Evolutionary conservation across 2,329 filamentous ascomycete genomes (phyloP), one percentile per base, ranked within the genome.

Genomic region (Scortechinia acanthostroma): DNA sequence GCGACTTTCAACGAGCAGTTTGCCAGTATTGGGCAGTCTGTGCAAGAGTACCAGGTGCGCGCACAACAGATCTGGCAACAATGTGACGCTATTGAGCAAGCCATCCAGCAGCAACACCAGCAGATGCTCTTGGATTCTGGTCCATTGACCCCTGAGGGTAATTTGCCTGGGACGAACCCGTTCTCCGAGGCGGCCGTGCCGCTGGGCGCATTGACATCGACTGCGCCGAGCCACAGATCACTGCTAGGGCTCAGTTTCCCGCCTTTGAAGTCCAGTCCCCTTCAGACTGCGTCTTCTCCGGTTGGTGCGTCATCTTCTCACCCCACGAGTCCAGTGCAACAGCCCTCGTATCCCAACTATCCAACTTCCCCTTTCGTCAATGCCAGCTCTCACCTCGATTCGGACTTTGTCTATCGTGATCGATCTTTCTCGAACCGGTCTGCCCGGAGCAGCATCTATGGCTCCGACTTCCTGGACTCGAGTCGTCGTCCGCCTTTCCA

Each of bases 141-240:
- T n/a, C 65, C 65, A 23, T 54, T 70, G 42, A 80, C 77, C n/a
- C 78, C 78, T n/a, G 78, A 82, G 59, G 75, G 74, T 21, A 68
- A 71, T 22, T 60, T 80, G 14, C 74, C 76, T 20, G 74, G 74
- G 46, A 76, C 74, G 6, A 69, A 66, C 47, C 54, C 59, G 46
- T 52, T 60, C 28, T 51, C 62, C 51, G 64, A 59, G 42, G n/a
- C n/a, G n/a, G 10, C 10, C 40, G 44, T n/a, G 42, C 19, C 42
- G 19, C 30, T 35, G 44, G 45, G 43, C 37, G 16, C 15, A n/a
- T 43, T 56, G 25, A 51, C 49, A 21, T 56, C 56, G 13, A 56
- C 53, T 45, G 55, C 57, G 42, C 54, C 57, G 22, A 57, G 48
- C 45, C 53, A 50, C 46, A 55, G 61, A 45, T 56, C 63, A 33